phyloP scores from a whole-genome alignment of 2,329 filamentous ascomycete species.

The Aspergillus costaricaensis region DNA sequence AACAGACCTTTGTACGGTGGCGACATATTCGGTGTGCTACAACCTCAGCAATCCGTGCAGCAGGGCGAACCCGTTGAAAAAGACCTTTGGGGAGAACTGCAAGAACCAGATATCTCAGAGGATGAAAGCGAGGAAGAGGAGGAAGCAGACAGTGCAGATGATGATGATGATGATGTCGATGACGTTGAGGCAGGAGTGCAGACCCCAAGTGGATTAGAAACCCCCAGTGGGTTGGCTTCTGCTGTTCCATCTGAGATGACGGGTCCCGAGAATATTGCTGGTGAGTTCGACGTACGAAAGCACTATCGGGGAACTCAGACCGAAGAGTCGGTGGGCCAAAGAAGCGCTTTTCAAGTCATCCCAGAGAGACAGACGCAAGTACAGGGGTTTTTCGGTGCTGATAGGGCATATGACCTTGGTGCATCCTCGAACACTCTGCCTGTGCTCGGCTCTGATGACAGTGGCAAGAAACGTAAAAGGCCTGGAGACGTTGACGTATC shows the following conservation, averaged over 20 bases:
- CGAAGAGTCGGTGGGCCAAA: slow-evolving; percentile 72
- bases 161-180: slow-evolving; percentile 59
- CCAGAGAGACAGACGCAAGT: slow-evolving; percentile 83
- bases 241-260: slow-evolving; percentile 78
- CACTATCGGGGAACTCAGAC: slow-evolving; percentile 81
- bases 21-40: slow-evolving; percentile 83
- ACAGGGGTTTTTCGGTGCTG: slow-evolving; percentile 94
- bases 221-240: slow-evolving; percentile 77
- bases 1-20: slow-evolving; percentile 90
- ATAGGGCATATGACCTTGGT: slow-evolving; percentile 86
- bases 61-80: slow-evolving; percentile 81
- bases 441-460: slow-evolving; percentile 77
- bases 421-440: slow-evolving; percentile 62
- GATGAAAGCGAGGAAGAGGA: slow-evolving; percentile 69
- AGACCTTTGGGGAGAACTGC: slow-evolving; percentile 87
- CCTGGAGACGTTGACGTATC: slow-evolving; percentile 92
- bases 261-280: slow-evolving; percentile 73
- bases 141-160: slow-evolving; percentile 60
- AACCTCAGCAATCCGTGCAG: slow-evolving; percentile 62
- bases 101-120: slow-evolving; percentile 74
- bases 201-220: slow-evolving; percentile 72
- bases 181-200: slow-evolving; percentile 59
- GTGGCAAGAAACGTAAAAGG: slow-evolving; percentile 85
- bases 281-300: slow-evolving; percentile 91
- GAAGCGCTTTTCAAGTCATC: slow-evolving; percentile 84